phyloP scores from a whole-genome alignment of 768 basidiomycete genomes.

The Amyloporia xantha region DNA sequence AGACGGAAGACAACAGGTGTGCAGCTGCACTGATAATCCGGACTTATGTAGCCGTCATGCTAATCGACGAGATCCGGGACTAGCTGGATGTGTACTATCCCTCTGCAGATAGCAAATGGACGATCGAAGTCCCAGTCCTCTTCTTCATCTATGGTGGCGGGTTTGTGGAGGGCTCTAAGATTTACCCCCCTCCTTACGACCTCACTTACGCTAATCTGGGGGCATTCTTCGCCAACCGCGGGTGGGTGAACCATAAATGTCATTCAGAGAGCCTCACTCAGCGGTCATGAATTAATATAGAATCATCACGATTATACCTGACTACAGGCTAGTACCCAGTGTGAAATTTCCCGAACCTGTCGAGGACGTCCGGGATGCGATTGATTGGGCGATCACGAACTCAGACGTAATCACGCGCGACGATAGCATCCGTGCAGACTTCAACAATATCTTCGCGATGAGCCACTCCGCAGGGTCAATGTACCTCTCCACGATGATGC shows the following conservation, averaged over 20 bases:
- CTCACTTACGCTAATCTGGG: conserved; percentile 53
- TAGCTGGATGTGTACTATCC: conserved; percentile 69
- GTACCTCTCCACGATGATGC: conserved; percentile 40
- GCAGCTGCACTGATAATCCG: conserved; percentile 9
- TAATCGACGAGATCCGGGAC: background rate
- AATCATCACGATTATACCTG: conserved; percentile 57
- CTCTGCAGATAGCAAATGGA: conserved; percentile 9
- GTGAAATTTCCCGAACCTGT: conserved; percentile 48
- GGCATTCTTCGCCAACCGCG: conserved; percentile 52
- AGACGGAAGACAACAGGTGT: conserved; percentile 44
- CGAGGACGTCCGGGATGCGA: conserved; percentile 54
- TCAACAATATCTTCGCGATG: conserved; percentile 39
- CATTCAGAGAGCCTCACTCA: no score
- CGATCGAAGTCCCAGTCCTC: conserved; percentile 36
- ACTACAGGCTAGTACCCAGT: conserved; percentile 59
- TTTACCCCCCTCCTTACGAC: conserved; percentile 38
- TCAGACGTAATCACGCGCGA: conserved; percentile 9
- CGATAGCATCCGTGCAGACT: conserved; percentile 27
- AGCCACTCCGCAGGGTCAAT: conserved; percentile 60
- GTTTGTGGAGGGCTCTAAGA: conserved; percentile 46
- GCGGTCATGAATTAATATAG: no score
- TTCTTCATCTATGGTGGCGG: conserved; percentile 68
- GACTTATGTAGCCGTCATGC: no score
- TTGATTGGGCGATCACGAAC: conserved; percentile 45
- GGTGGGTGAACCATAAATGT: conserved; percentile 28